A percentile compares a stretch with the other conserved stretches of the same genome.
These are phyloP conservation scores for Carex cristatella DNA, from an alignment of 176 grass and related monocot species.

Conservation along the genomic window DNA sequence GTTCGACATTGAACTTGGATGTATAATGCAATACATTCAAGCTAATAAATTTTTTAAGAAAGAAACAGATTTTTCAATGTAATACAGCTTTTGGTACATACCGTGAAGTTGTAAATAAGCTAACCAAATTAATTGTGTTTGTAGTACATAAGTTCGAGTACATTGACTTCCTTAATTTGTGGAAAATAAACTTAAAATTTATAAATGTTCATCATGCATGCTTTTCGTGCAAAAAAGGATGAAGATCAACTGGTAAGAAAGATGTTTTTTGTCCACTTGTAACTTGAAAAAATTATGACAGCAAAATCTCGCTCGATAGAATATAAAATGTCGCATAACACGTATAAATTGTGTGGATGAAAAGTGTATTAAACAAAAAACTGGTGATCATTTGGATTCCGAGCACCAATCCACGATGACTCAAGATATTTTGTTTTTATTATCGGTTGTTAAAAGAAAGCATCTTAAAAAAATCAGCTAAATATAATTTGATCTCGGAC, in stretches of 20 bases:
- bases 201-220: not conserved
- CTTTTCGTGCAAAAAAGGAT: not conserved
- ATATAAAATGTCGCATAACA: not conserved
- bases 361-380: not conserved
- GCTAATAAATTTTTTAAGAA: not conserved
- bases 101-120: not conserved
- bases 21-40: not conserved
- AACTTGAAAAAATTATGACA: not conserved
- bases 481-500: not conserved
- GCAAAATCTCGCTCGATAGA: not conserved
- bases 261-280: not conserved
- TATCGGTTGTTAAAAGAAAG: not conserved
- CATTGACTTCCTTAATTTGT: not conserved
- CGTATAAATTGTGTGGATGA: not conserved
- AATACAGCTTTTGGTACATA: not conserved
- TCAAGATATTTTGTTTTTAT: not conserved
- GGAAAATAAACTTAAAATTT: not conserved
- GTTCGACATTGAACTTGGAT: not conserved
- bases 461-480: not conserved
- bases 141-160: not conserved
- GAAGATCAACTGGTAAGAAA: not conserved
- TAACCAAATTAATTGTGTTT: not conserved
- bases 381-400: not conserved
- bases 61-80: not conserved
- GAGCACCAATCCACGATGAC: not conserved